phyloP scores from a whole-genome alignment of 2,329 filamentous ascomycete species.

The Teratosphaeria viscida region DNA sequence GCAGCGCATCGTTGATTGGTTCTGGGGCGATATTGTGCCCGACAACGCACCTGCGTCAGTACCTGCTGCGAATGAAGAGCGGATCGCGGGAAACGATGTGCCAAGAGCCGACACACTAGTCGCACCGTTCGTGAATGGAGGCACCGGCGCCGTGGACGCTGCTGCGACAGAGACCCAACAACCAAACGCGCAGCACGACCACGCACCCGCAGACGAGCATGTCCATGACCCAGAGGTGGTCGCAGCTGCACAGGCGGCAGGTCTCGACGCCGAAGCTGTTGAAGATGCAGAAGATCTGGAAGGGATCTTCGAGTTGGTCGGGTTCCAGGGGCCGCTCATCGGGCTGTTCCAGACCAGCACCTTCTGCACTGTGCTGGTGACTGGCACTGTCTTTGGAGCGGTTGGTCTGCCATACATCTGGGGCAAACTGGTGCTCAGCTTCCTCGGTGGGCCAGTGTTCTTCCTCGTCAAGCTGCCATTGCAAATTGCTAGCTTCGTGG shows the following conservation, averaged over 20 bases:
- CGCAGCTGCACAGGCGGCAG: constrained; percentile 55
- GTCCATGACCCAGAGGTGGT: constrained; percentile 44
- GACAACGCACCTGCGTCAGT: constrained; percentile 21
- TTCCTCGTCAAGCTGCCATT: constrained; percentile 58
- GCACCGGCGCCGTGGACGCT: constrained; percentile 28
- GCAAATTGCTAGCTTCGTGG: constrained; percentile 58
- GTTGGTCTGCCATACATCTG: constrained; percentile 88
- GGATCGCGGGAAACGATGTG: constrained; percentile 48
- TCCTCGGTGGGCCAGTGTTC: constrained; percentile 67
- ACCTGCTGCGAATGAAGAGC: constrained; percentile 45
- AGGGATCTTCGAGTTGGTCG: constrained; percentile 88
- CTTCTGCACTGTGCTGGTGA: constrained; percentile 84
- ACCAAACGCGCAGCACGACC: background rate
- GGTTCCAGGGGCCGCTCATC: constrained; percentile 85
- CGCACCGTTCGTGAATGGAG: constrained; percentile 44
- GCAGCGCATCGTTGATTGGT: constrained; percentile 34
- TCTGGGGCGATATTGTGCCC: constrained; percentile 36
- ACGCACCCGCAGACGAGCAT: background rate
- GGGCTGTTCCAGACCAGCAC: constrained; percentile 89
- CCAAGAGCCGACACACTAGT: constrained; percentile 39
- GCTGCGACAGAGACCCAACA: constrained; percentile 5
- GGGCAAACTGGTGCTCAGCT: constrained; percentile 71
- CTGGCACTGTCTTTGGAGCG: constrained; percentile 72
- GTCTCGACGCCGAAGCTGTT: constrained; percentile 61
- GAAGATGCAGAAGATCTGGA: constrained; percentile 89